Evolutionary conservation across 805 yeast genomes (phyloP), one percentile per base, ranked within the genome.

Genomic region (Saturnispora besseyi): DNA sequence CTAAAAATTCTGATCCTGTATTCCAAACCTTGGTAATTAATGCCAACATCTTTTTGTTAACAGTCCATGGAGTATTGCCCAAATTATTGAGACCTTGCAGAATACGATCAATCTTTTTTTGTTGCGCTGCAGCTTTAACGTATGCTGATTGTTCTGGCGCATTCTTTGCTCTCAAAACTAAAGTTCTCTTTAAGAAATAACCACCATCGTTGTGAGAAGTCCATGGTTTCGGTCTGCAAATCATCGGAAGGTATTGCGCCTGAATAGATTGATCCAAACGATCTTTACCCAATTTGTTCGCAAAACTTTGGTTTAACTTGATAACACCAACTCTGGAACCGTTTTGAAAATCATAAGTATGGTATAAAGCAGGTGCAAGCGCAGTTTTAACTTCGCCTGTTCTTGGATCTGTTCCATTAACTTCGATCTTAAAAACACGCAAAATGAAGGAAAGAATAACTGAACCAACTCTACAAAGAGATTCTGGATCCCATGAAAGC

Each of bases 161-260:
- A 58, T 86, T 90, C 59, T 78, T 85, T 13, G 87, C 77, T 62
- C 98, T 77, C 57, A 93, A 78, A 37, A 93, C 69, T 4, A 74
- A 67, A 15, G 79, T 74, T 53, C 77, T 79, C 12, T 84, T 73
- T 60, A 80, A 82, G 51, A 77, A 71, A 60, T 87, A 90, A 0
- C 97, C 99, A 57, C 99, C 99, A 50, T 77, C 77, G 59, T 82
- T 81, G 77, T 82, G 82, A 10, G 79, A 69, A 0, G 80, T 75
- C 99, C 99, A 93, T 5, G 88, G 87, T 49, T 81, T 72, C n/a
- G 99, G 99, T 54, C 80, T 78, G 8, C 86, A 84, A 45, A 93
- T 72, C 99, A 93, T 93, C 8, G 99, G 99, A 47, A 93, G 72
- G 53, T 78, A 74, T 64, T 91, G 97, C 0, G 98, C 96, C 21